Base-by-base conservation (phyloP, 352 stramenopile genomes). In the Phytopythium delawarense region DNA sequence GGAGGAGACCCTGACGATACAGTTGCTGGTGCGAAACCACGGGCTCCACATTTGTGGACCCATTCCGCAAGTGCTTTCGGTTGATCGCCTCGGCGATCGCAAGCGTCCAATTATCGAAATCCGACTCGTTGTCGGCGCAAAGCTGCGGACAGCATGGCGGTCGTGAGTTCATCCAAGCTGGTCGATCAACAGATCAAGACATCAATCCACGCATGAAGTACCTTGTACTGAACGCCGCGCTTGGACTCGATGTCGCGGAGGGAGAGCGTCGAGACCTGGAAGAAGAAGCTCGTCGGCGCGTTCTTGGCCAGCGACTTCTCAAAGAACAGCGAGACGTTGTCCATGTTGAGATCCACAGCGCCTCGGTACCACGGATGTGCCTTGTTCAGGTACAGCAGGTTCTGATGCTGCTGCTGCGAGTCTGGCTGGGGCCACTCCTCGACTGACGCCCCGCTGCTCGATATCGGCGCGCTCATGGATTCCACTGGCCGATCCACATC, bases 151-250 rank as follows among this genome's bases (percentile, higher is more conserved):
- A n/a, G 4, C 25, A 52, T 1, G 23, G 2, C 4, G 21, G 18
- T 45, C 61, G 45, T 48, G 1, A 37, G 34, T 32, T 50, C 35
- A 70, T 32, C 25, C 32, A 13, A 35, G 20, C 13, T 16, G 37
- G 7, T 45, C 9, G 45, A 56, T 20, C 25, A 21, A n/a, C 6
- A 8, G 9, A 20, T 8, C 16, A 18, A 52, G 28, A 51, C 25
- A 48, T 12, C 34, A 39, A 25, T 21, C 7, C 1, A 59, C 62
- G 23, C 25, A 28, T 28, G 1, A 28, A 28, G 25, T 73, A 91
- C 81, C 76, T 94, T 94, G 72, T 90, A 92, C 64, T 94, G 81
- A 4, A 90, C 69, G 0, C 86, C 84, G n/a, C 83, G 80, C 50
- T 92, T 92, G 9, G 81, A 90, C 30, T 92, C 86, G 37, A 91